phyloP scores from a whole-genome alignment of 169 alveolate species.

The Plasmodium knowlesi region DNA sequence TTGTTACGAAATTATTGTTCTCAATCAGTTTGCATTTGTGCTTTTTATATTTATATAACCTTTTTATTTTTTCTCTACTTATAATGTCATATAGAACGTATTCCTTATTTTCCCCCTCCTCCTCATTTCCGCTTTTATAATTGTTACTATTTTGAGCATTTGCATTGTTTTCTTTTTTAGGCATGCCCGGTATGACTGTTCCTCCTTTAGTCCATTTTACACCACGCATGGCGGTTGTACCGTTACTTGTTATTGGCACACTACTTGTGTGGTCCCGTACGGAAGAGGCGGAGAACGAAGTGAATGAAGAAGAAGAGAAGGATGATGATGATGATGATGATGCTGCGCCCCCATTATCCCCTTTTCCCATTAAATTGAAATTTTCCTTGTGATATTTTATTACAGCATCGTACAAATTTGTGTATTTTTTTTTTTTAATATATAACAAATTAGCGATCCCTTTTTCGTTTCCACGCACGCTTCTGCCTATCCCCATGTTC shows the following conservation, averaged over 20 bases:
- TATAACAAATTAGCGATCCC: background rate
- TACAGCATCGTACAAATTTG: slow-evolving; percentile 17
- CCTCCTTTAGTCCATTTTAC: background rate
- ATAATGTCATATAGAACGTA: slow-evolving; percentile 31
- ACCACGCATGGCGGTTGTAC: background rate
- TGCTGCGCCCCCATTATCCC: background rate
- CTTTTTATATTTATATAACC: slow-evolving; percentile 46
- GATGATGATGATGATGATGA: background rate
- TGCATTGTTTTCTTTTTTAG: background rate
- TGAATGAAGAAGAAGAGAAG: too few species aligned
- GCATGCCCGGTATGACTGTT: background rate
- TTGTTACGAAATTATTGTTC: slow-evolving; percentile 28
- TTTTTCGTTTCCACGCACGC: background rate
- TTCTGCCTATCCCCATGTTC: background rate
- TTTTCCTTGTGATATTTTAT: slow-evolving; percentile 25
- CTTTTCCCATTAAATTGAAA: slow-evolving; percentile 4
- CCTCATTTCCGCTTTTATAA: background rate
- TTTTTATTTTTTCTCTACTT: slow-evolving; percentile 29
- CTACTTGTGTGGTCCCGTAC: background rate
- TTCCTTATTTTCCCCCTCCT: background rate
- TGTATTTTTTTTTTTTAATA: slow-evolving; percentile 34
- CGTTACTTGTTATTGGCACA: background rate
- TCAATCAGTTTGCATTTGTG: slow-evolving; percentile 9
- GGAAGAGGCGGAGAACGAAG: too few species aligned
- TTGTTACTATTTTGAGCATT: background rate